These are phyloP conservation scores for Entomortierella parvispora DNA, from an alignment of 192 early-diverging fungal genomes.

Conservation along the genomic window DNA sequence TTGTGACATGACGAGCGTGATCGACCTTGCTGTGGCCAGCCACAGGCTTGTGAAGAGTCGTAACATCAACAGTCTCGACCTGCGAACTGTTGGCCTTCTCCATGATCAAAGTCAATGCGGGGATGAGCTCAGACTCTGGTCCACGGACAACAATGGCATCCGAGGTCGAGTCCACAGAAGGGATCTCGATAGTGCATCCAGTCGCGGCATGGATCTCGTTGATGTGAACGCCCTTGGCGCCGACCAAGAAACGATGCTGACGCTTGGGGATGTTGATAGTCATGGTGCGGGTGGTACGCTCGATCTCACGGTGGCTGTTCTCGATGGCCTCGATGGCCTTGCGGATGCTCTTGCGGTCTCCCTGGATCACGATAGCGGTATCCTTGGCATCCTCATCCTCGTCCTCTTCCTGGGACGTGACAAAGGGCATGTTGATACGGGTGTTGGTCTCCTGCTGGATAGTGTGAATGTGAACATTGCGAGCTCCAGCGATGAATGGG, in stretches of 20 bases:
- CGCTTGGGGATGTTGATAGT: constrained; percentile 84
- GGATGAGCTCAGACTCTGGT: constrained; percentile 69
- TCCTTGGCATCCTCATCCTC: constrained; percentile 47
- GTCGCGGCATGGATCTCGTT: constrained; percentile 87
- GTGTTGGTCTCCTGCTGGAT: constrained; percentile 72
- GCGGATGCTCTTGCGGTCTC: constrained; percentile 79
- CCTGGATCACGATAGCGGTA: constrained; percentile 75
- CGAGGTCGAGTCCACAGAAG: constrained; percentile 71
- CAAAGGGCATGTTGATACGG: constrained; percentile 83
- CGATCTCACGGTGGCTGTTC: constrained; percentile 67
- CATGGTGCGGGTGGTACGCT: constrained; percentile 71
- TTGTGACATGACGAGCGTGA: constrained; percentile 74
- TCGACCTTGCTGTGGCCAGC: constrained; percentile 59
- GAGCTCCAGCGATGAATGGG: constrained; percentile 86
- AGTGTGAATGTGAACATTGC: constrained; percentile 67
- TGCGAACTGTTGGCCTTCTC: constrained; percentile 83
- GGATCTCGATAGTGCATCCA: constrained; percentile 89
- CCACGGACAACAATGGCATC: constrained; percentile 87
- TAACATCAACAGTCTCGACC: constrained; percentile 79
- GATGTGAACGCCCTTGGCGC: constrained; percentile 78
- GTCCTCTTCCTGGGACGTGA: constrained; percentile 55
- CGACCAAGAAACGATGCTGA: constrained; percentile 93
- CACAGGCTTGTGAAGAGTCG: constrained; percentile 58
- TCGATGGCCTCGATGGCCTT: constrained; percentile 72
- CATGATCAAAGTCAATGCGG: constrained; percentile 83